phyloP scores from a whole-genome alignment of 1,284 basidiomycete species.

The Volvariella volvacea region DNA sequence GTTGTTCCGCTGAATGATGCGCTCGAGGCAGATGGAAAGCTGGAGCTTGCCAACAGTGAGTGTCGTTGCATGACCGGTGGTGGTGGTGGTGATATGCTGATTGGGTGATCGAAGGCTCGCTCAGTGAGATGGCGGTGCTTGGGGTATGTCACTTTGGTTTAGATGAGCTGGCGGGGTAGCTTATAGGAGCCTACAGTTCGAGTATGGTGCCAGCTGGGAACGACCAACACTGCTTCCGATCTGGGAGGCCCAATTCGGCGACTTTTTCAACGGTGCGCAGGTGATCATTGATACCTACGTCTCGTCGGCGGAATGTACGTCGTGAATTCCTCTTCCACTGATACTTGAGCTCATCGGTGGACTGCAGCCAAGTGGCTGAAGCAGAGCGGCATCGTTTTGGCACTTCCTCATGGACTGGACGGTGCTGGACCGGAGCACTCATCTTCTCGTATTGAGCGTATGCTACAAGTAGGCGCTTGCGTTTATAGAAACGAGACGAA shows the following conservation, averaged over 20 bases:
- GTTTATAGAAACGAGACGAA: too few species aligned
- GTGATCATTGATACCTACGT: conserved; percentile 87
- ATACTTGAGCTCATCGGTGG: not conserved
- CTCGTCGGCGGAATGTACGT: conserved; percentile 73
- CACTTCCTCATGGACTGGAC: conserved; percentile 83
- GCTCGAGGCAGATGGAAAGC: conserved; percentile 54
- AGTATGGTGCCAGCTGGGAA: conserved; percentile 87
- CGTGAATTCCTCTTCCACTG: not conserved
- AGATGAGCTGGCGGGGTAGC: too few species aligned
- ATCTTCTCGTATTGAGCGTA: conserved; percentile 77
- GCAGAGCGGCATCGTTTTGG: conserved; percentile 83
- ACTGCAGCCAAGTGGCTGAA: conserved; percentile 84
- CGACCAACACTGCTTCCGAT: conserved; percentile 73
- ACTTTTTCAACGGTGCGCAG: conserved; percentile 88
- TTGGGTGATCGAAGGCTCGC: conserved; percentile 71
- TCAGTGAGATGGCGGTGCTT: conserved; percentile 84
- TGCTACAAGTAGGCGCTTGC: conserved; percentile 67
- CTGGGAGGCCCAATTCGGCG: conserved; percentile 94
- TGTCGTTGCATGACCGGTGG: too few species aligned
- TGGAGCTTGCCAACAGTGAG: conserved; percentile 83
- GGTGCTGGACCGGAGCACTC: conserved; percentile 91
- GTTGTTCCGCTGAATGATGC: conserved; percentile 73
- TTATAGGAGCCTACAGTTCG: conserved; percentile 47
- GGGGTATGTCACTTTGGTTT: conserved; percentile 52
- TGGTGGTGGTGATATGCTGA: too few species aligned